Evolutionary conservation across 768 basidiomycete species (phyloP), one percentile per base, ranked within the genome.

Genomic region (Lactarius vividus): DNA sequence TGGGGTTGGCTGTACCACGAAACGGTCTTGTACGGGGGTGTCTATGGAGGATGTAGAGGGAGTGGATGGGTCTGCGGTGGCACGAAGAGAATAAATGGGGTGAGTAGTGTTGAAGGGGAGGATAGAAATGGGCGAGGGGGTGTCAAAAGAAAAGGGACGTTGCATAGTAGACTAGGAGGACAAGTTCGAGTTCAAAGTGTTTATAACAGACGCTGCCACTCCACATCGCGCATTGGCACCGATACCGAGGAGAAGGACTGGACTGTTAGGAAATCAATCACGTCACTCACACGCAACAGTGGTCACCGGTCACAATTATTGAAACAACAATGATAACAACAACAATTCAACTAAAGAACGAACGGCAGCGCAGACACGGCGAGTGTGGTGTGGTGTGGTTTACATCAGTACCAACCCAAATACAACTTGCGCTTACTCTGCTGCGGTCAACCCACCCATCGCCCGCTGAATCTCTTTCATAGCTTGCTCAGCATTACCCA

Each of bases 401-500:
- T 44, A 44, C 42, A 44, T 44, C 42, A 44, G 26, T 9, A n/a
- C 29, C 33, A 15, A 31, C 67, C 15, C 28, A 18, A n/a, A 53
- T 11, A 49, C 49, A 37, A 57, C 56, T 56, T 60, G 49, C 55
- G 64, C 69, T 84, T 76, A 92, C 81, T 92, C 90, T 61, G 87
- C 87, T 65, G 89, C 86, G 59, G 84, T 80, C 72, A 92, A 81
- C 57, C 87, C 84, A 71, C 85, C 87, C 87, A 92, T 88, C 28
- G 85, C 86, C 78, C 87, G 84, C 76, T 91, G 88, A 44, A 91
- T 82, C 66, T 88, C 87, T 64, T 83, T 81, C 76, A 90, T 84
- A 49, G 80, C 81, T 66, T 80, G 85, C 72, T 84, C 88, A 57
- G 82, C 78, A 39, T 81, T 79, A 23, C 72, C 75, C 68, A 65